Evolutionary conservation across 2,329 filamentous ascomycete species (phyloP).

Genomic region (Saccharata proteae): DNA sequence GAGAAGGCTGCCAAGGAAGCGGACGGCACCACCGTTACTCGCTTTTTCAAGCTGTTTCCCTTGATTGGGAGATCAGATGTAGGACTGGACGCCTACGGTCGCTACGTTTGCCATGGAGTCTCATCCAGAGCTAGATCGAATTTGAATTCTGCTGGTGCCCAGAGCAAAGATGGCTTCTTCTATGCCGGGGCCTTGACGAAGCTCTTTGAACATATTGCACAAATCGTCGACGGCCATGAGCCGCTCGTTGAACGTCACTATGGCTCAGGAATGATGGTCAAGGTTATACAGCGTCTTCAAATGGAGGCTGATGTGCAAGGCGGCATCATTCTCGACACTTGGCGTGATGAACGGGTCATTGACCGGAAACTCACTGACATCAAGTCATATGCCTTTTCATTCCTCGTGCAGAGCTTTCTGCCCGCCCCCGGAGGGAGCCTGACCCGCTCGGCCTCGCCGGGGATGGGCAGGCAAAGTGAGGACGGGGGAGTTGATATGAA

Average conservation of each 20-base stretch:
- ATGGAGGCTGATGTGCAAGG: slow-evolving; percentile 93
- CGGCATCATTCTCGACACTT: slow-evolving; percentile 89
- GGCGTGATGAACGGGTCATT: slow-evolving; percentile 78
- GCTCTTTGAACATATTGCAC: slow-evolving; percentile 93
- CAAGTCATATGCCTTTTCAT: slow-evolving; percentile 96
- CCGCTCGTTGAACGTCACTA: slow-evolving; percentile 89
- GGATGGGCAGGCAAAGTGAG: slow-evolving; percentile 53
- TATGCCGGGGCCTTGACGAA: slow-evolving; percentile 84
- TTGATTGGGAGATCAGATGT: slow-evolving; percentile 81
- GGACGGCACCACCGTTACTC: slow-evolving; percentile 80
- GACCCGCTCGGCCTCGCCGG: slow-evolving; percentile 62
- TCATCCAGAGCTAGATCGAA: slow-evolving; percentile 71
- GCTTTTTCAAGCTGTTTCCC: slow-evolving; percentile 97
- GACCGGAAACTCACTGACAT: slow-evolving; percentile 85
- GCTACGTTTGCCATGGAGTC: slow-evolving; percentile 92
- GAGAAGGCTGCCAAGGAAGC: slow-evolving; percentile 78
- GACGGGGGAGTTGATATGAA: slow-evolving; percentile 96
- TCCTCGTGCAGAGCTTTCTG: slow-evolving; percentile 88
- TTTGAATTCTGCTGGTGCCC: slow-evolving; percentile 55
- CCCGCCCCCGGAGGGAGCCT: slow-evolving; percentile 51
- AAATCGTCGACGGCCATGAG: slow-evolving; percentile 88
- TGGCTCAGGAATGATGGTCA: slow-evolving; percentile 82
- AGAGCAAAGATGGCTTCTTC: slow-evolving; percentile 69
- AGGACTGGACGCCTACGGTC: slow-evolving; percentile 86
- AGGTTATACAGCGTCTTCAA: slow-evolving; percentile 84